These are phyloP conservation scores for Linum tenue DNA, from an alignment of 345 rosid species.

Conservation along the genomic window DNA sequence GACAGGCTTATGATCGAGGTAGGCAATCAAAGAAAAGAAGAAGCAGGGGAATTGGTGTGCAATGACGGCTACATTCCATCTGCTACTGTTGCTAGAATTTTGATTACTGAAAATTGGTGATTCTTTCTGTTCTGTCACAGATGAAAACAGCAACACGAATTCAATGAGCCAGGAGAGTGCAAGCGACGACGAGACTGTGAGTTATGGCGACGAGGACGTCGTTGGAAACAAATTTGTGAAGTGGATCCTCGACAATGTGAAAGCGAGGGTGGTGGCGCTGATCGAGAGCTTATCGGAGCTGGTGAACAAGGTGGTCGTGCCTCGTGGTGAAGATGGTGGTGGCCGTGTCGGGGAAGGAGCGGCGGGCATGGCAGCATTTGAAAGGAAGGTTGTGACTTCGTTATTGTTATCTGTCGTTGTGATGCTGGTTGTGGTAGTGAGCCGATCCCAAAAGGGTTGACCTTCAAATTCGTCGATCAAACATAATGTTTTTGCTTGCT, in stretches of 20 bases:
- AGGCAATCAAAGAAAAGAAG: not conserved
- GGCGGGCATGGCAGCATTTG: slow-evolving; percentile 19
- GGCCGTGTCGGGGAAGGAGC: not conserved
- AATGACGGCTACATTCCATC: too few relatives aligned
- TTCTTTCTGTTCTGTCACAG: too few relatives aligned
- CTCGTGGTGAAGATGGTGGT: slow-evolving; percentile 5
- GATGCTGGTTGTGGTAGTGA: slow-evolving; percentile 58
- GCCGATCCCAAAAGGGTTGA: slow-evolving; percentile 45
- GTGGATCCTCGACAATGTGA: slow-evolving; percentile 33
- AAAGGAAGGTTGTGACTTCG: slow-evolving; percentile 58
- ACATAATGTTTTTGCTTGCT: not conserved
- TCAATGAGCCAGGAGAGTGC: not conserved
- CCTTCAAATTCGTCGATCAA: not conserved
- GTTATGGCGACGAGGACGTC: not conserved
- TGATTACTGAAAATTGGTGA: too few relatives aligned
- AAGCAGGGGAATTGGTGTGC: too few relatives aligned
- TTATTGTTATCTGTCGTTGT: slow-evolving; percentile 60
- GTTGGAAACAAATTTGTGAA: slow-evolving; percentile 18
- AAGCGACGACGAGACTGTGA: not conserved
- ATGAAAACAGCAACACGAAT: too few relatives aligned
- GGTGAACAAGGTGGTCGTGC: slow-evolving; percentile 21
- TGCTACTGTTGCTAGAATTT: too few relatives aligned
- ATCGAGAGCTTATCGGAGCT: slow-evolving; percentile 24
- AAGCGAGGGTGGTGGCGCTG: slow-evolving; percentile 26
- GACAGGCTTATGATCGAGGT: slow-evolving; percentile 24